These are phyloP conservation scores for Carex myosuroides DNA, from an alignment of 176 grass and related monocot species.

Conservation along the genomic window DNA sequence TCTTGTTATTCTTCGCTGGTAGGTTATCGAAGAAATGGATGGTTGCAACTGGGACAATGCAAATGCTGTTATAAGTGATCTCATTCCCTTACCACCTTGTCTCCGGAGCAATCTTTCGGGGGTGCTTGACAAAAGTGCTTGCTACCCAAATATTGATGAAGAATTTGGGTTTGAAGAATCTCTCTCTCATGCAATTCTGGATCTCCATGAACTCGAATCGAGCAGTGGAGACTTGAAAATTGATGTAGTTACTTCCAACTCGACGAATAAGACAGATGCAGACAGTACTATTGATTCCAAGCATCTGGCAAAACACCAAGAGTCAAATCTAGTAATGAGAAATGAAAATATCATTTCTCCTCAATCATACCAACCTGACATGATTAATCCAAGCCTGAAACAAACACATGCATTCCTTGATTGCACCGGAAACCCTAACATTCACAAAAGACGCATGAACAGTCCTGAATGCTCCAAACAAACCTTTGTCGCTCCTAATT, in stretches of 20 bases:
- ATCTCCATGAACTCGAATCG: slow-evolving; percentile 2
- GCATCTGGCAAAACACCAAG: neutral
- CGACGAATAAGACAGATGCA: neutral
- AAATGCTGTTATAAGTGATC: slow-evolving; percentile 42
- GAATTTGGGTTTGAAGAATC: slow-evolving; percentile 49
- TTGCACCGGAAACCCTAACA: slow-evolving; percentile 37
- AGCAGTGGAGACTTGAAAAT: neutral
- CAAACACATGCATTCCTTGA: neutral
- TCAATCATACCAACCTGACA: neutral
- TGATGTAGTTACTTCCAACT: neutral
- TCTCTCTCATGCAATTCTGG: slow-evolving; percentile 44
- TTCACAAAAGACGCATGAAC: neutral
- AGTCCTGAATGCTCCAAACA: slow-evolving; percentile 13
- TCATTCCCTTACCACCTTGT: slow-evolving; percentile 15
- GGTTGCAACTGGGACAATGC: slow-evolving; percentile 26
- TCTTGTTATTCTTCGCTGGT: neutral
- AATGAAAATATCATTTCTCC: neutral
- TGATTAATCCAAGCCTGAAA: neutral
- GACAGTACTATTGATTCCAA: neutral
- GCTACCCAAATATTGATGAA: slow-evolving; percentile 38
- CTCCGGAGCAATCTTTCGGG: slow-evolving; percentile 16
- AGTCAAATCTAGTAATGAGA: neutral
- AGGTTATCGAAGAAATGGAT: slow-evolving; percentile 43
- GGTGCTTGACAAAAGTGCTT: neutral
- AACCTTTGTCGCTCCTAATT: slow-evolving; percentile 34